Evolutionary conservation across 1,284 basidiomycete genomes (phyloP), one percentile per base, ranked within the genome.

Genomic region (Leccinum pallidistipes): DNA sequence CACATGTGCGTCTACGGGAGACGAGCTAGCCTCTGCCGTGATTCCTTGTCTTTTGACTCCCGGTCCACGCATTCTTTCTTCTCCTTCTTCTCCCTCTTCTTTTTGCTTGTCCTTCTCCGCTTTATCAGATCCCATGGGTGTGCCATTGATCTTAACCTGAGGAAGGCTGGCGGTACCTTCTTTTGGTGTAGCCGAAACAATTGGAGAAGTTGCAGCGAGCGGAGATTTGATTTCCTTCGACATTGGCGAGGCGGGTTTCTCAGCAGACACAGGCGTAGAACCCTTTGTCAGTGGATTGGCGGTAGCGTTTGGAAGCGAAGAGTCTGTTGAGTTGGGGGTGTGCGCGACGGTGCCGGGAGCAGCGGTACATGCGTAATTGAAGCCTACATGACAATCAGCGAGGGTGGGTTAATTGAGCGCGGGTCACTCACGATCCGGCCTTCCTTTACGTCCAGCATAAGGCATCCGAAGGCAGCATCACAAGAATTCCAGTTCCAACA

Each of bases 401-500:
- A 45, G 34, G 53, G 38, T 57, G 29, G 32, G 36, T 51, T 40
- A 60, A 54, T 52, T 16, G 27, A 57, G 43, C n/a, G 36, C 9
- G 52, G 54, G 36, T 14, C 55, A 71, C 81, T 58, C 62, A 90
- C 95, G 50, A 99, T 87, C 50, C 97, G 83, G 2, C 96, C 95
- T 64, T 98, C 95, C 66, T 89, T 90, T 69, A 99, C 80, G 66
- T 97, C 94, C 53, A 99, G 79, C 1, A 98, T 79, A 47, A 99
- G 83, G 16, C 86, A 88, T 2, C 97, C 97, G 66, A 92, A 97
- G 1, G 93, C 90, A 8, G 96, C 97, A 71, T 99, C 97, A 62
- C 96, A 95, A 47, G 97, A 78, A 71, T 97, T 95, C 95, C 95
- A 98, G 76, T 98, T 95, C 97, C 97, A 99, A 70, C 92, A 95